Evolutionary conservation across 2,329 filamentous ascomycete species (phyloP).

Genomic region (Colletotrichum chlorophyti): DNA sequence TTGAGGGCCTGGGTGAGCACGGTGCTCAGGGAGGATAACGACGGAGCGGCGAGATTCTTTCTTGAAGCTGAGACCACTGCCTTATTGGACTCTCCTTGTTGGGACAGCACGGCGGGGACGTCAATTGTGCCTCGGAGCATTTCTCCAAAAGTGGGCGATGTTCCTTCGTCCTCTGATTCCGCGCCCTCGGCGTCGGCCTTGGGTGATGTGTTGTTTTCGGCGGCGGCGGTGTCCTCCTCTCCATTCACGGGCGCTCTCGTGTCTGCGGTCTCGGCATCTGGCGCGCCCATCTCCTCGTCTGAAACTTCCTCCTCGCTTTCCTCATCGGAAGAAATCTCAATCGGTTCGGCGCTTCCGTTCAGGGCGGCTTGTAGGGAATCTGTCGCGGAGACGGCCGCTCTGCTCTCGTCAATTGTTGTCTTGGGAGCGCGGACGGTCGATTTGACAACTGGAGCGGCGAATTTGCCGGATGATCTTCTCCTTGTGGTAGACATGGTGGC

Average conservation of each 20-base stretch:
- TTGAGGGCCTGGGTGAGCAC: slow-evolving; percentile 93
- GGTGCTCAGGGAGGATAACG: slow-evolving; percentile 83
- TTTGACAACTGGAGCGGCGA: slow-evolving; percentile 62
- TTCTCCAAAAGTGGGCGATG: slow-evolving; percentile 80
- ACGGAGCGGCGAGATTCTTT: slow-evolving; percentile 65
- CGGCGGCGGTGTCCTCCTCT: slow-evolving; percentile 28
- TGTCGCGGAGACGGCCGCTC: slow-evolving; percentile 57
- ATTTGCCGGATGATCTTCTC: slow-evolving; percentile 63
- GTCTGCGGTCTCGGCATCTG: slow-evolving; percentile 30
- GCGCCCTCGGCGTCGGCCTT: slow-evolving; percentile 38
- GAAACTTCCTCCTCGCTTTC: slow-evolving; percentile 54
- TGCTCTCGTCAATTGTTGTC: slow-evolving; percentile 64
- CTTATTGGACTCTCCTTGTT: slow-evolving; percentile 35
- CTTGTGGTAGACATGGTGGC: slow-evolving; percentile 64
- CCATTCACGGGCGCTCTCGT: slow-evolving; percentile 33
- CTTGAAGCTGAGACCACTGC: slow-evolving; percentile 48
- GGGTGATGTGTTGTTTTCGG: slow-evolving; percentile 34
- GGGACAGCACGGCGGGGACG: slow-evolving; percentile 68
- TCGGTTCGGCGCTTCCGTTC: slow-evolving; percentile 45
- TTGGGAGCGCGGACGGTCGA: slow-evolving; percentile 59
- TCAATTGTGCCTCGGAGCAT: slow-evolving; percentile 81
- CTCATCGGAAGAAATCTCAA: slow-evolving; percentile 65
- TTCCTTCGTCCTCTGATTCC: slow-evolving; percentile 55
- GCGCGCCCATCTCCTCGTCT: slow-evolving; percentile 46
- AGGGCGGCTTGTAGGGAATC: slow-evolving; percentile 45